Base-by-base conservation (phyloP, 306 rosid species). In the Erythrophleum fordii region DNA sequence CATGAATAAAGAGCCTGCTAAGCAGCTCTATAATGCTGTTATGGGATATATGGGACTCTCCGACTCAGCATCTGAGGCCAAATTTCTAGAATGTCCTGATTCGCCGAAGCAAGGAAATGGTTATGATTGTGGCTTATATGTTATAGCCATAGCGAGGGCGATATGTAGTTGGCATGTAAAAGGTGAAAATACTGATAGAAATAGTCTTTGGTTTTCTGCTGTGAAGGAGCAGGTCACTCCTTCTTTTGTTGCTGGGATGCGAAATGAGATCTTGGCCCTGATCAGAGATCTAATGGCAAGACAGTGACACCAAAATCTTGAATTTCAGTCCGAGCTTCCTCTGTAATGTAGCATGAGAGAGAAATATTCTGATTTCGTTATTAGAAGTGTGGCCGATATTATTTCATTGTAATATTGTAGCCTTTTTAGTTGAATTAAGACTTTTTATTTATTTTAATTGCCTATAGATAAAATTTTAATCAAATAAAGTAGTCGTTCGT, bases 51-150 rank as follows among this genome's bases (percentile, higher is more conserved):
- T 85, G 70, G 84, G 87, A 8, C 73, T 5, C 52, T 81, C 90
- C 26, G 55, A 59, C 77, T 62, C 86, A 17, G 78, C 84, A 31
- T 42, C 85, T 5, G 17, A 65, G 71, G 84, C 90, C n/a, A 61
- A 26, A 48, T 93, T 81, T 82, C 26, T 77, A 26, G 94, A 91
- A 72, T 88, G 90, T 49, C 7, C 44, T 14, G 86, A 93, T 71
- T 91, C 94, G 51, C 97, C 97, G 0, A 81, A 49, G 44, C 98
- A 95, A 81, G 78, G 8, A 26, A 95, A 95, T 76, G 96, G 98
- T 29, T 68, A 91, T 82, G 98, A 95, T 64, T 93, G 99, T 64
- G 99, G 99, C 73, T 73, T 93, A 62, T 95, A 89, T 86, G 97
- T 91, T 28, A 82, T 84, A 31, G 94, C 92, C 72, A 88, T 86